phyloP scores from a whole-genome alignment of 345 rosid genomes.

The Eucalyptus sp. region DNA sequence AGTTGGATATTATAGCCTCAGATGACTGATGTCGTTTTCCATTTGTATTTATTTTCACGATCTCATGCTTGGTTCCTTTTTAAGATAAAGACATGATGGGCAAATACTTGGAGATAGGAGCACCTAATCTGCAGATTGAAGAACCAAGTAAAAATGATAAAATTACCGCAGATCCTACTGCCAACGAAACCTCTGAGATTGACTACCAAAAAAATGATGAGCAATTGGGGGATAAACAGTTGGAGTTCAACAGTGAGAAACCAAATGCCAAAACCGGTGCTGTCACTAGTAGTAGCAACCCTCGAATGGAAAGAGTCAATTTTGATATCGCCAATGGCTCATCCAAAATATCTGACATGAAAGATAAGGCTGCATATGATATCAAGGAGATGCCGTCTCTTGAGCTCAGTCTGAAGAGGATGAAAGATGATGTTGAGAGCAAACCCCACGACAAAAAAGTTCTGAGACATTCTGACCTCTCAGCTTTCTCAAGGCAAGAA shows the following conservation, averaged over 20 bases:
- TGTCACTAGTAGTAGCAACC: neutral
- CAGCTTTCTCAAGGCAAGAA: slow-evolving; percentile 44
- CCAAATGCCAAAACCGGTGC: slow-evolving; percentile 1
- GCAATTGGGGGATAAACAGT: neutral
- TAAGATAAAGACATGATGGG: slow-evolving; percentile 16
- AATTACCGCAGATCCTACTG: neutral
- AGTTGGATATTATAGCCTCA: neutral
- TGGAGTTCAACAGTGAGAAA: slow-evolving; percentile 16
- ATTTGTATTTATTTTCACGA: neutral
- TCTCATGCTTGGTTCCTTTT: neutral
- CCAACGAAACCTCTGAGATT: slow-evolving; percentile 5
- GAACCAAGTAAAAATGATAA: neutral
- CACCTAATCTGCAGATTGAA: slow-evolving; percentile 12
- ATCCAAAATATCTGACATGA: slow-evolving; percentile 2
- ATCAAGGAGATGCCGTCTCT: slow-evolving; percentile 20
- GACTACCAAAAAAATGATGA: slow-evolving; percentile 8
- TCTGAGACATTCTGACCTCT: slow-evolving; percentile 31
- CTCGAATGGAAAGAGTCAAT: slow-evolving; percentile 5
- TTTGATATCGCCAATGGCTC: neutral
- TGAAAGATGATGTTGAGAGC: slow-evolving; percentile 8
- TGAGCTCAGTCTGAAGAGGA: slow-evolving; percentile 33
- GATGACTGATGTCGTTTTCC: neutral
- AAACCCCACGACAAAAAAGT: slow-evolving; percentile 14
- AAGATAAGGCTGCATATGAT: slow-evolving; percentile 6
- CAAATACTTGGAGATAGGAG: slow-evolving; percentile 23